Conservation (phyloP, 2,329 filamentous ascomycete genomes). For the Gyromitra esculenta region DNA sequence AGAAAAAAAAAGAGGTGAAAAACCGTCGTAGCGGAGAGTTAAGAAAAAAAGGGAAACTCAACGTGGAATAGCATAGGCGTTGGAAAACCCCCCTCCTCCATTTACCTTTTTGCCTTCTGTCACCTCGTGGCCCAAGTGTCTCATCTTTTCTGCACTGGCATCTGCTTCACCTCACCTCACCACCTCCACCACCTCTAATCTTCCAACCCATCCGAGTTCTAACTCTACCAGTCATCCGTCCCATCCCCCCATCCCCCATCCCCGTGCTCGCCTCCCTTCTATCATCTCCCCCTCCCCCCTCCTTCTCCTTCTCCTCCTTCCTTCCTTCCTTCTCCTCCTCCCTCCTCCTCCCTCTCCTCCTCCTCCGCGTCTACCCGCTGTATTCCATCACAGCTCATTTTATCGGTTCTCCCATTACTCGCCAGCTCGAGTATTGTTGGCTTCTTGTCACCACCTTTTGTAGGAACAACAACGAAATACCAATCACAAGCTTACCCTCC, state of each 20-base stretch:
- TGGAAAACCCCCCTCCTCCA: conserved; percentile 29
- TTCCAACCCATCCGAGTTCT: conserved; percentile 42
- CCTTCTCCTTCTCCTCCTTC: conserved; percentile 41
- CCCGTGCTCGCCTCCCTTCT: conserved; percentile 55
- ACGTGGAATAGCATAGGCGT: conserved; percentile 46
- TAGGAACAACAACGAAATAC: conserved; percentile 38
- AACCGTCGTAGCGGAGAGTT: conserved; percentile 42
- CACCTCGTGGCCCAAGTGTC: conserved; percentile 46
- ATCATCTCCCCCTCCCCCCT: conserved; percentile 33
- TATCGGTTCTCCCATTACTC: conserved; percentile 17
- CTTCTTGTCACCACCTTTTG: conserved; percentile 48
- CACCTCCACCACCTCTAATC: conserved; percentile 40
- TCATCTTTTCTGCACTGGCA: conserved; percentile 47
- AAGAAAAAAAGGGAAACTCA: conserved; percentile 45
- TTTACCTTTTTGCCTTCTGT: conserved; percentile 19
- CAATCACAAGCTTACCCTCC: conserved; percentile 14
- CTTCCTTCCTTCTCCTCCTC: conserved; percentile 16
- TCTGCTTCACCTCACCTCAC: conserved; percentile 37
- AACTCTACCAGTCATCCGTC: conserved; percentile 52
- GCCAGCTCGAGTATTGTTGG: conserved; percentile 44
- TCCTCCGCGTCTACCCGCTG: conserved; percentile 35
- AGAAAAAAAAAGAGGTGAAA: conserved; percentile 46
- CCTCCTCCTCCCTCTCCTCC: conserved; percentile 2
- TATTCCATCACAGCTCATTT: conserved; percentile 53
- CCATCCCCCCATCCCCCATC: conserved; percentile 50